These are phyloP conservation scores for Geum urbanum DNA, from an alignment of 306 rosid species.

Conservation along the genomic window DNA sequence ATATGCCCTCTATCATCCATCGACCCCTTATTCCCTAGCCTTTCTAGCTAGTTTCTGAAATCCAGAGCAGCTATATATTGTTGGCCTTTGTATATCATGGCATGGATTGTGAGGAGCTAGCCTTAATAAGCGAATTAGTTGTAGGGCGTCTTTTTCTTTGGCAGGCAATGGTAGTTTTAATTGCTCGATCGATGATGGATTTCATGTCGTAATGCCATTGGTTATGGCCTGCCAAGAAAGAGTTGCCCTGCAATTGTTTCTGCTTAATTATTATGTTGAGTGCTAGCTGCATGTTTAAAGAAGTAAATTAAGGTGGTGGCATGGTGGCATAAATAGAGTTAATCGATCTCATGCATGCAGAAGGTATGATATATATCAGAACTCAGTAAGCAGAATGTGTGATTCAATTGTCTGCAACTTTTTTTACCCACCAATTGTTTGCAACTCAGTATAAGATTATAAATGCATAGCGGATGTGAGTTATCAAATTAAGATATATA, in stretches of 20 bases:
- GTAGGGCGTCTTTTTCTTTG: constrained; percentile 62
- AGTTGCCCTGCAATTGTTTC: constrained; percentile 70
- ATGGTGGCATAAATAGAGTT: no score
- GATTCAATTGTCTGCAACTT: not conserved
- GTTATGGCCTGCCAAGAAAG: constrained; percentile 70
- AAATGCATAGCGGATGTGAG: not conserved
- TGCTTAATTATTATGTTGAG: constrained; percentile 35
- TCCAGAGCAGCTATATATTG: not conserved
- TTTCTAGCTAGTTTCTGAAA: not conserved
- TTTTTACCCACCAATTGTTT: not conserved
- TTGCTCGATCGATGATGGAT: not conserved
- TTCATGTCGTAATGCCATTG: not conserved
- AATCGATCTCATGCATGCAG: not conserved
- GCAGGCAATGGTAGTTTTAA: constrained; percentile 32
- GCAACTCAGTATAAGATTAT: no score
- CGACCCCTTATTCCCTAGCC: not conserved
- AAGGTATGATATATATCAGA: not conserved
- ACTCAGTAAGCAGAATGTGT: not conserved
- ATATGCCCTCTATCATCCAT: constrained; percentile 36
- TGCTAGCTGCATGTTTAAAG: not conserved
- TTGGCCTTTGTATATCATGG: not conserved
- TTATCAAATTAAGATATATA: not conserved
- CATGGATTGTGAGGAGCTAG: not conserved
- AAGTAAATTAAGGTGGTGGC: no score
- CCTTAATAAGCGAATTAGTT: constrained; percentile 38